Evolutionary conservation across 768 basidiomycete genomes (phyloP).

Genomic region (Amanita jacksonii): DNA sequence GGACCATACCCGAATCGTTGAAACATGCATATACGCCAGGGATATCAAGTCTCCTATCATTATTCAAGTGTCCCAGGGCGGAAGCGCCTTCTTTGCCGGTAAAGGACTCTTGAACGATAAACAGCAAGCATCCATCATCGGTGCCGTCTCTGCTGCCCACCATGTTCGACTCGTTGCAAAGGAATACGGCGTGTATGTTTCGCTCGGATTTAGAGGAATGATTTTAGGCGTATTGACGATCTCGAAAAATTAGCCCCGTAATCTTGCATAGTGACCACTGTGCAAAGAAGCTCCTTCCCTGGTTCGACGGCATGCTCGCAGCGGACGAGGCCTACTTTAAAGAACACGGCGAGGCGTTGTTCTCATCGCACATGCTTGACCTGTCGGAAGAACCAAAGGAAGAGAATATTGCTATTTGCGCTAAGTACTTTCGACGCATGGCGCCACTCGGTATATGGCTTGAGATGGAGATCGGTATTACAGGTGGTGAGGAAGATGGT

Average conservation of each 20-base stretch:
- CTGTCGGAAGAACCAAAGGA: slow-evolving; percentile 90
- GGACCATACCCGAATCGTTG: neutral
- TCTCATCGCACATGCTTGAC: slow-evolving; percentile 99
- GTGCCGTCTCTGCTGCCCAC: slow-evolving; percentile 86
- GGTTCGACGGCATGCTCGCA: slow-evolving; percentile 99
- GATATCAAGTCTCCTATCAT: slow-evolving; percentile 98
- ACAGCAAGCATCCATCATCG: slow-evolving; percentile 91
- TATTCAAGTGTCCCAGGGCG: slow-evolving; percentile 95
- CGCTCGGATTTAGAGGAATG: neutral
- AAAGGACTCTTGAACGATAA: slow-evolving; percentile 93
- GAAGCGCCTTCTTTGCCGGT: slow-evolving; percentile 91
- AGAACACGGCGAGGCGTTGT: slow-evolving; percentile 76
- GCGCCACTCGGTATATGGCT: slow-evolving; percentile 89
- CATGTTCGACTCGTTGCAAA: slow-evolving; percentile 85
- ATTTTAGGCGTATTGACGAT: neutral
- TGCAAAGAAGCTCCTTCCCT: slow-evolving; percentile 93
- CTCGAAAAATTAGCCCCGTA: slow-evolving; percentile 57
- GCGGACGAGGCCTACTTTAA: slow-evolving; percentile 93
- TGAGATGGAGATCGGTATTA: slow-evolving; percentile 99
- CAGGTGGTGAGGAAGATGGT: slow-evolving; percentile 98
- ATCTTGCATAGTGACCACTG: slow-evolving; percentile 98
- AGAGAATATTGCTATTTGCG: slow-evolving; percentile 90
- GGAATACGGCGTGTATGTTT: slow-evolving; percentile 82
- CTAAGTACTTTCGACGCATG: slow-evolving; percentile 93
- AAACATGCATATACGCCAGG: slow-evolving; percentile 28